Base-by-base conservation (phyloP, 2,329 filamentous ascomycete species). In the Xylaria sp. region DNA sequence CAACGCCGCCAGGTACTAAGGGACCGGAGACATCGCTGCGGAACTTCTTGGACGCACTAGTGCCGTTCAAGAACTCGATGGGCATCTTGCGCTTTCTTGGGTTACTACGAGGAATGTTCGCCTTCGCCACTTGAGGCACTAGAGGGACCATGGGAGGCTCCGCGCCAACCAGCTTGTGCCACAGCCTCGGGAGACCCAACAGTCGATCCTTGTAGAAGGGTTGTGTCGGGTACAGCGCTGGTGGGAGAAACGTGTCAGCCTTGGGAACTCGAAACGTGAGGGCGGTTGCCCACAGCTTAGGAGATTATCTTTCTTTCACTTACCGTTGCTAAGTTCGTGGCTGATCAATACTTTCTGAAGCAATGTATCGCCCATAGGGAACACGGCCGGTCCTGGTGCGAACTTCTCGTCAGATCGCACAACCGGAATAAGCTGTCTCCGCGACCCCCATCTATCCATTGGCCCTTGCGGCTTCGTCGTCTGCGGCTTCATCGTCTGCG, bases 281-380 rank as follows among this genome's bases (percentile, higher is more conserved):
- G 7, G 30, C 19, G 14, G 27, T 32, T 17, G 2, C 53, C 14
- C 50, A 48, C 11, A 56, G 21, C 45, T 34, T n/a, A 24, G 14
- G 24, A 27, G n/a, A 19, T 19, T 24, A n/a, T 12, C 11, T 24
- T 32, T 11, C 7, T 54, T 12, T 30, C 19, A 72, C 76, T 72
- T 74, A 79, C 77, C 68, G 6, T 58, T 55, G 60, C 72, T 74
- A 6, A 78, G 69, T 21, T 75, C 63, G 8, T 72, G 36, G 53
- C 75, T 77, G 5, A 78, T 67, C 19, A 70, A 39, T 14, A 75
- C 32, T 61, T 77, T 73, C 73, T 83, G 80, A 64, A 77, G 68
- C 34, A 76, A 71, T 12, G 81, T 82, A 36, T 83, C 82, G 2
- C 80, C 82, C 60, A 79, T 75, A 2, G 76, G 76, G 67, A 78